Percentiles rank a stretch among this genome's conserved stretches.
phyloP scores from a whole-genome alignment of 108 stramenopile species.

The Conticribra guillardii region DNA sequence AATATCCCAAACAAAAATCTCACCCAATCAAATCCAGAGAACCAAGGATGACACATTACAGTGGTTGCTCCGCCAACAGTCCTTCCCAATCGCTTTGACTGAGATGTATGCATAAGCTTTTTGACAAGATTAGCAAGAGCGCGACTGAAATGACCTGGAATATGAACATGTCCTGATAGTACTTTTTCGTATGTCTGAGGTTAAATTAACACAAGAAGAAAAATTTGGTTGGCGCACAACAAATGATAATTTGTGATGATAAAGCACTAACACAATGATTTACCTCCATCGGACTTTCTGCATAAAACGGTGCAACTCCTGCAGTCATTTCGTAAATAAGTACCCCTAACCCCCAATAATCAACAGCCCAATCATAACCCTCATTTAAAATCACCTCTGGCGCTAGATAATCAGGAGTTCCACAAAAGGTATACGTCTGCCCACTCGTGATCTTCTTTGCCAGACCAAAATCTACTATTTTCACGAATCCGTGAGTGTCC shows the following conservation, averaged over 20 bases:
- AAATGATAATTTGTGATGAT: neutral
- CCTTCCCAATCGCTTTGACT: slow-evolving; percentile 80
- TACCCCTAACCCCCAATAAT: slow-evolving; percentile 80
- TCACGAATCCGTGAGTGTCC: slow-evolving; percentile 59
- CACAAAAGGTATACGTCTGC: slow-evolving; percentile 73
- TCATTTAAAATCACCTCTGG: slow-evolving; percentile 81
- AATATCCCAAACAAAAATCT: slow-evolving; percentile 4
- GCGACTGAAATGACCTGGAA: slow-evolving; percentile 48
- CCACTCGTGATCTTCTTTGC: slow-evolving; percentile 63
- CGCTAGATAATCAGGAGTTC: slow-evolving; percentile 75
- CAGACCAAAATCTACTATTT: slow-evolving; percentile 77
- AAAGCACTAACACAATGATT: neutral
- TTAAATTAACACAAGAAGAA: neutral
- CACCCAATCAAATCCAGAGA: slow-evolving; percentile 73
- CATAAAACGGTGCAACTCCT: slow-evolving; percentile 76
- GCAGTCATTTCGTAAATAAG: slow-evolving; percentile 70
- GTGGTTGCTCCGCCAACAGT: slow-evolving; percentile 75
- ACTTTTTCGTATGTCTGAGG: slow-evolving; percentile 48
- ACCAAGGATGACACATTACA: slow-evolving; percentile 88
- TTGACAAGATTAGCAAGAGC: slow-evolving; percentile 62
- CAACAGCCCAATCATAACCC: slow-evolving; percentile 82
- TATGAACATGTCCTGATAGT: slow-evolving; percentile 44
- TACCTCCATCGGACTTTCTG: slow-evolving; percentile 58
- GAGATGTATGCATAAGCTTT: slow-evolving; percentile 74
- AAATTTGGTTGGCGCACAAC: neutral